phyloP scores from a whole-genome alignment of 176 grass and related monocot species.

The Oryza glaberrima region DNA sequence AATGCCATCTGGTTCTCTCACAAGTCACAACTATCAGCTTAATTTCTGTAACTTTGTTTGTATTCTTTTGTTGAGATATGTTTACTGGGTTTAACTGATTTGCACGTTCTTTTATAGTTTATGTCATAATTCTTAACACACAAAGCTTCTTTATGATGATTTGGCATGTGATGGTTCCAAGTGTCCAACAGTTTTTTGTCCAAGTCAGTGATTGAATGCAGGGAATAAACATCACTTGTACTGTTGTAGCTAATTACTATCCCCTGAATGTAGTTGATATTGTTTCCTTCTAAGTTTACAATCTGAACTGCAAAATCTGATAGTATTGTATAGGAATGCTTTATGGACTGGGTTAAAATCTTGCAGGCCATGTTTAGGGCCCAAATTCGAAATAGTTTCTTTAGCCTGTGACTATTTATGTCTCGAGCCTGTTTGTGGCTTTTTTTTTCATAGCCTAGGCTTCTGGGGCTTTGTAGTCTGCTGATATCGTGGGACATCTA shows the following conservation, averaged over 20 bases:
- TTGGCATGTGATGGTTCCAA: no score
- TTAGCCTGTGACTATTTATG: neutral
- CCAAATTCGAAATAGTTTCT: neutral
- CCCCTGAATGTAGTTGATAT: neutral
- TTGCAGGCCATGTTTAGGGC: neutral
- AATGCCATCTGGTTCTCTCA: neutral
- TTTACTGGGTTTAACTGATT: constrained; percentile 4
- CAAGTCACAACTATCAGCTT: neutral
- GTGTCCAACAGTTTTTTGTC: neutral
- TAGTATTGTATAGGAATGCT: neutral
- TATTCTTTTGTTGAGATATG: neutral
- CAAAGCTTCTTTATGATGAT: neutral
- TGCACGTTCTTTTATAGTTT: neutral
- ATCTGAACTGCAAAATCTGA: neutral
- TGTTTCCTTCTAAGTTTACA: neutral
- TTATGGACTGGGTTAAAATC: neutral
- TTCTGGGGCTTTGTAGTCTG: neutral
- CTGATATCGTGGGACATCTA: neutral
- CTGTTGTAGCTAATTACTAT: neutral
- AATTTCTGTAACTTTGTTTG: neutral
- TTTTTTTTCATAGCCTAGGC: neutral
- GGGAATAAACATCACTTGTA: neutral
- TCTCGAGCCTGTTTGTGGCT: neutral
- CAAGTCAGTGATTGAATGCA: neutral
- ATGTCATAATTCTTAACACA: neutral